These are phyloP conservation scores for Tuctoria greenei DNA, from an alignment of 176 grass and related monocot genomes.

Conservation along the genomic window DNA sequence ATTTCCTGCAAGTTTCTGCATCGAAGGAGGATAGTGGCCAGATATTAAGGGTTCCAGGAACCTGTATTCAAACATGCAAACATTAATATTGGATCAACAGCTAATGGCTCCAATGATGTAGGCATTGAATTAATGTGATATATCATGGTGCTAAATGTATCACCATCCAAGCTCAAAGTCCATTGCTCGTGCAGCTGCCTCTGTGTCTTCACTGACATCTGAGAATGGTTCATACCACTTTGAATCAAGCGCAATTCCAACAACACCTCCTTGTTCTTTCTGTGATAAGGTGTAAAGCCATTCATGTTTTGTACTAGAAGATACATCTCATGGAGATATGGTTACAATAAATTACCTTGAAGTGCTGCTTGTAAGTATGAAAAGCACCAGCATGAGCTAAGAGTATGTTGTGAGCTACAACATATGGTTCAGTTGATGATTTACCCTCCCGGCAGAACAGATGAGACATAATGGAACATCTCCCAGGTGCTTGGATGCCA, in stretches of 20 bases:
- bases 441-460: conserved; percentile 73
- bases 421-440: conserved; percentile 89
- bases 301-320: not conserved
- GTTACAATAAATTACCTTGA: conserved; percentile 57
- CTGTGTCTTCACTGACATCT: conserved; percentile 60
- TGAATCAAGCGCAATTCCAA: conserved; percentile 76
- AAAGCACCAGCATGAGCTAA: conserved; percentile 77
- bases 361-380: conserved; percentile 63
- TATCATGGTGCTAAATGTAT: conserved; percentile 25
- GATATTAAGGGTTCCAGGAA: conserved; percentile 87
- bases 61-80: conserved; percentile 52
- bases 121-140: not conserved
- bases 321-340: not conserved
- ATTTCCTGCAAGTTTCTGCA: conserved; percentile 72
- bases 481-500: conserved; percentile 81
- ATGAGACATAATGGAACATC: conserved; percentile 82
- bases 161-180: conserved; percentile 97
- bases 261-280: conserved; percentile 63
- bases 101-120: conserved; percentile 14
- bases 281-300: conserved; percentile 14
- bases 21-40: conserved; percentile 75
- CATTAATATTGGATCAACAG: conserved; percentile 20
- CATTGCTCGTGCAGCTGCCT: conserved; percentile 76
- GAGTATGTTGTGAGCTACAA: conserved; percentile 80
- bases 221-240: conserved; percentile 90